phyloP scores from a whole-genome alignment of 108 stramenopile species.

The Pseudonitzschia multiseries region DNA sequence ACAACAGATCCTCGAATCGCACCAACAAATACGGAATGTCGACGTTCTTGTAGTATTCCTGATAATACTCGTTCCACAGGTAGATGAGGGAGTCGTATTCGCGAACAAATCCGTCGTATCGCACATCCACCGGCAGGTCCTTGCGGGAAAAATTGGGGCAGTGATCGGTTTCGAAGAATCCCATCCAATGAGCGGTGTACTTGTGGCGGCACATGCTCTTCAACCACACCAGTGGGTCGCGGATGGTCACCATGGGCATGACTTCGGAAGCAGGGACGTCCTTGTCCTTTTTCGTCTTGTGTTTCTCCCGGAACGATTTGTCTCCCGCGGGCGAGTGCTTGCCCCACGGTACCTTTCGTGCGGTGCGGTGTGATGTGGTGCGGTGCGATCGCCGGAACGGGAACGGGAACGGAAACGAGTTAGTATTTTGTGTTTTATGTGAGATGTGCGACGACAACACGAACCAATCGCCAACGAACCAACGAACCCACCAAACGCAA shows the following conservation, averaged over 20 bases:
- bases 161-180: conserved; percentile 25
- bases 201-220: conserved; percentile 71
- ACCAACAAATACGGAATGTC: conserved; percentile 75
- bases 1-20: conserved; percentile 78
- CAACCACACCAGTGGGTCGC: conserved; percentile 79
- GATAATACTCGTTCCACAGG: conserved; percentile 70
- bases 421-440: no score
- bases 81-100: conserved; percentile 50
- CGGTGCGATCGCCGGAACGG: background rate
- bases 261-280: conserved; percentile 41
- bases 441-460: background rate
- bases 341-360: conserved; percentile 53
- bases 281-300: conserved; percentile 44
- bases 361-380: background rate
- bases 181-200: conserved; percentile 62
- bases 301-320: conserved; percentile 39
- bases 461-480: background rate
- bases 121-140: conserved; percentile 26
- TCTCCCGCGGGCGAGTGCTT: conserved; percentile 80
- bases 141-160: conserved; percentile 66
- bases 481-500: background rate
- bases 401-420: no score
- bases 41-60: conserved; percentile 53
- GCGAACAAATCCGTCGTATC: conserved; percentile 28
- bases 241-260: conserved; percentile 51